Evolutionary conservation across 1,139 yeast genomes (phyloP).

Genomic region (Kodamaea fungicola): DNA sequence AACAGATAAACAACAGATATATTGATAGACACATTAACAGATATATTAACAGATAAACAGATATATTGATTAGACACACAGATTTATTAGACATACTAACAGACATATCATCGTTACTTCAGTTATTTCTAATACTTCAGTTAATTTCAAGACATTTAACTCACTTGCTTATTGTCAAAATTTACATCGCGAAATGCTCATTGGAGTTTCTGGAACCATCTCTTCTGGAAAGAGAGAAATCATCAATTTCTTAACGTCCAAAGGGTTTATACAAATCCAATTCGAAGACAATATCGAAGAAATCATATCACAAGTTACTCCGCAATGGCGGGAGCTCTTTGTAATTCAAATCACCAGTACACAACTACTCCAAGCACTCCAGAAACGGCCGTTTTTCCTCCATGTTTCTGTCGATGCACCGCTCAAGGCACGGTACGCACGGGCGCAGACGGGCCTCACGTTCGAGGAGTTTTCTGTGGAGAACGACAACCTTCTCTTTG

Average conservation of each 20-base stretch:
- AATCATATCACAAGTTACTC: constrained; percentile 63
- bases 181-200: constrained; percentile 63
- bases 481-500: constrained; percentile 46
- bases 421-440: constrained; percentile 45
- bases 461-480: constrained; percentile 43
- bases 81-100: no score
- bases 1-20: no score
- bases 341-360: constrained; percentile 53
- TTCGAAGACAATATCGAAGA: constrained; percentile 25
- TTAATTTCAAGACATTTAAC: no score
- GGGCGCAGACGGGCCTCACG: constrained; percentile 26
- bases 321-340: constrained; percentile 61
- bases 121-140: no score
- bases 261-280: constrained; percentile 48
- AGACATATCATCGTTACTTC: no score
- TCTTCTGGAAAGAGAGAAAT: constrained; percentile 71
- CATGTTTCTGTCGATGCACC: constrained; percentile 84
- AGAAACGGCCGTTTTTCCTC: constrained; percentile 80
- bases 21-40: no score
- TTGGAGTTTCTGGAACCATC: constrained; percentile 72
- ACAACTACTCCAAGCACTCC: constrained; percentile 45
- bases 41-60: no score
- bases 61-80: no score
- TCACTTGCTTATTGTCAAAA: no score
- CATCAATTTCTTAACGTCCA: constrained; percentile 51